These are phyloP conservation scores for Chrysosporium queenslandicum DNA, from an alignment of 2,329 filamentous ascomycete genomes.

Conservation along the genomic window DNA sequence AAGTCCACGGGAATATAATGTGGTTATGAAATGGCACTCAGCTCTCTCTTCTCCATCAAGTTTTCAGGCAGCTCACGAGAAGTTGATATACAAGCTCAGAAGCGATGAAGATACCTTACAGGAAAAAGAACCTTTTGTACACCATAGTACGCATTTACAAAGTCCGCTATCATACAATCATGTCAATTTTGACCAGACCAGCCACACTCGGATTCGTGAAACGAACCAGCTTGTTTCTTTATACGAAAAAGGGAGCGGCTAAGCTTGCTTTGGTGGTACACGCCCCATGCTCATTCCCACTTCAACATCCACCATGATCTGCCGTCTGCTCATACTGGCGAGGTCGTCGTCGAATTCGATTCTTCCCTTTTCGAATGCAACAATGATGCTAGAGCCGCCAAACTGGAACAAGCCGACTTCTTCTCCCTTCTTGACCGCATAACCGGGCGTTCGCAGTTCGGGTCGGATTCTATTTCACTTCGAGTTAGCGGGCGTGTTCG, in stretches of 20 bases:
- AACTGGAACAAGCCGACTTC: conserved; percentile 37
- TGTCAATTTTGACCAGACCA: background rate
- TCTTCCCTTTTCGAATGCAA: conserved; percentile 31
- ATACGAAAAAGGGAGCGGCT: background rate
- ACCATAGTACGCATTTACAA: too few species aligned
- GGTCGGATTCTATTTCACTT: conserved; percentile 27
- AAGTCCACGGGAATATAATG: too few species aligned
- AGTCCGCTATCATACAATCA: too few species aligned
- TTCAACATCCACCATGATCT: conserved; percentile 32
- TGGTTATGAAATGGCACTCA: too few species aligned
- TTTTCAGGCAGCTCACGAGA: too few species aligned
- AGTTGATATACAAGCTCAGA: too few species aligned
- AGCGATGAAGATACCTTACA: too few species aligned
- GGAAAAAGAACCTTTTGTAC: too few species aligned
- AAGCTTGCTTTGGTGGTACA: background rate
- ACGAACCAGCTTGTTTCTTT: background rate
- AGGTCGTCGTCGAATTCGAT: conserved; percentile 35
- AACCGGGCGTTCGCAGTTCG: conserved; percentile 24
- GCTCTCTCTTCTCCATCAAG: too few species aligned
- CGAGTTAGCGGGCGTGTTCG: background rate
- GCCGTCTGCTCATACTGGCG: conserved; percentile 24
- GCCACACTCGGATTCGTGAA: background rate
- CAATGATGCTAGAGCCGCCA: conserved; percentile 35
- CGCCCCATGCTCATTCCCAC: conserved; percentile 29
- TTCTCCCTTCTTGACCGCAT: conserved; percentile 32